A percentile compares a stretch with the other conserved stretches of the same genome.
Conservation (phyloP, 1,284 basidiomycete genomes). For the Apiotrichum montevideense region DNA sequence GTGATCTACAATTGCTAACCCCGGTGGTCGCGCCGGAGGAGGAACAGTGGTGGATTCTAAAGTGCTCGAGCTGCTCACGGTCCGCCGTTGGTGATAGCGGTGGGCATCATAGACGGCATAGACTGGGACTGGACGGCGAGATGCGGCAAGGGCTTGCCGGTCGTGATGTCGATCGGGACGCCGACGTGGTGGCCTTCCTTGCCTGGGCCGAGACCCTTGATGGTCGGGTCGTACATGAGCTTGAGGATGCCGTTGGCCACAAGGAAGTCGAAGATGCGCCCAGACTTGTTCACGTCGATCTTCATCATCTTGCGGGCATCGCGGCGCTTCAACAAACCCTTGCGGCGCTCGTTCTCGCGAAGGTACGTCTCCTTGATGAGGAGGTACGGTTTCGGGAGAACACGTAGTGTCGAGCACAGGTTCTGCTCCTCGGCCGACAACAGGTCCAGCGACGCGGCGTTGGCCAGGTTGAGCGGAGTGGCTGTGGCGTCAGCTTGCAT, state of each 20-base stretch:
- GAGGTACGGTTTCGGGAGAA: constrained; percentile 85
- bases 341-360: constrained; percentile 80
- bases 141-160: constrained; percentile 8
- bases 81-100: constrained; percentile 1
- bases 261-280: constrained; percentile 81
- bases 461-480: constrained; percentile 72
- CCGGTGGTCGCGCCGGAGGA: too few relatives aligned
- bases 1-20: too few relatives aligned
- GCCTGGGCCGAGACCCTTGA: constrained; percentile 25
- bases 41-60: too few relatives aligned
- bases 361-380: constrained; percentile 87
- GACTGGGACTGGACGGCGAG: background rate
- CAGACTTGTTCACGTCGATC: constrained; percentile 87
- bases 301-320: constrained; percentile 80
- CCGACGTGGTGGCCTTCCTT: constrained; percentile 25
- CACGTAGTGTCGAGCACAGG: constrained; percentile 79
- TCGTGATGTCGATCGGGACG: constrained; percentile 13
- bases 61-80: background rate
- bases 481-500: constrained; percentile 14
- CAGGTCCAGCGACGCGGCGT: constrained; percentile 77
- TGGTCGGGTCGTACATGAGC: constrained; percentile 37
- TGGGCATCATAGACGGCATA: background rate
- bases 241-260: constrained; percentile 41
- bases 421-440: constrained; percentile 77
- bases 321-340: constrained; percentile 72